These are phyloP conservation scores for Fusarium odoratissimum DNA, from an alignment of 2,329 filamentous ascomycete genomes.

Conservation along the genomic window DNA sequence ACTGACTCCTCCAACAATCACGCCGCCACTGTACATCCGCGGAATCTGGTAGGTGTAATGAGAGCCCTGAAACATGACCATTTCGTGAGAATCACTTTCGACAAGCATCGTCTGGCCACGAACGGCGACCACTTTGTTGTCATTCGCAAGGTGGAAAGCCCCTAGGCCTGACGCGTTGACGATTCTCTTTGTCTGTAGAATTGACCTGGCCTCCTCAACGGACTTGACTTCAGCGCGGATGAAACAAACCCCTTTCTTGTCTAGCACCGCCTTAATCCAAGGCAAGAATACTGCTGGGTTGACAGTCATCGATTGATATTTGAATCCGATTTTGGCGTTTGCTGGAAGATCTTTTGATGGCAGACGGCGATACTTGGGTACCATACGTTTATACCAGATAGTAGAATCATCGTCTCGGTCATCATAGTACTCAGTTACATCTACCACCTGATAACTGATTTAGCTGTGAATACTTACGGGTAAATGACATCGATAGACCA, in stretches of 20 bases:
- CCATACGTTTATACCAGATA: background rate
- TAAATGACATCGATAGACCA: background rate
- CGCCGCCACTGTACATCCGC: background rate
- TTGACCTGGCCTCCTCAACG: background rate
- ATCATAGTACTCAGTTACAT: background rate
- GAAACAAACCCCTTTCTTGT: background rate
- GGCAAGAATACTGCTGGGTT: background rate
- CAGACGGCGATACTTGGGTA: background rate
- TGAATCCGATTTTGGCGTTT: background rate
- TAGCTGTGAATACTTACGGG: background rate
- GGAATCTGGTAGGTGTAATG: background rate
- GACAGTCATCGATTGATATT: background rate
- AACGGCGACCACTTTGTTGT: background rate
- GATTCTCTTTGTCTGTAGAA: background rate
- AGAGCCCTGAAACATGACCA: background rate
- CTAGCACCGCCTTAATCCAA: background rate
- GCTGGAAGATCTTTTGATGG: background rate
- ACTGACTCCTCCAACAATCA: background rate
- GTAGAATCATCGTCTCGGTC: background rate
- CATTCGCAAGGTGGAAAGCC: background rate
- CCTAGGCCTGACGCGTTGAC: background rate
- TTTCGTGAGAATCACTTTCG: background rate
- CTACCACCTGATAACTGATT: background rate
- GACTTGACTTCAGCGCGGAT: background rate
- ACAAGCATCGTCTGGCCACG: background rate